Evolutionary conservation across 2,329 filamentous ascomycete genomes (phyloP), one percentile per base, ranked within the genome.

Genomic region (Thelonectria olida): DNA sequence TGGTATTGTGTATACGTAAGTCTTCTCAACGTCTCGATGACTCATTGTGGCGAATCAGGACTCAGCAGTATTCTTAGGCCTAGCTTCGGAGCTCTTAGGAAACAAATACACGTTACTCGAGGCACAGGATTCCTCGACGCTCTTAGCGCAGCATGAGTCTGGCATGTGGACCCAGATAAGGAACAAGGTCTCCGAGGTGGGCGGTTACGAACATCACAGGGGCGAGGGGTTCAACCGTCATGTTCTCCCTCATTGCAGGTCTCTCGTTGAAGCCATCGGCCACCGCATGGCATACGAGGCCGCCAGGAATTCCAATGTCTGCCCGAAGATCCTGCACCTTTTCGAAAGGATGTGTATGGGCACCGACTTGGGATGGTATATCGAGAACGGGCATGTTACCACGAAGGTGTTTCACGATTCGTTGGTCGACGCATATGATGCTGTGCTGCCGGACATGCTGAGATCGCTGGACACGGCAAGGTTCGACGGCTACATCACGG

Each of bases 1-100:
- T 61, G 22, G 58, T 61, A 7, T 34, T 51, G n/a, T 61, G 53
- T 23, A 57, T 61, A 36, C 45, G 58, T 61, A 27, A n/a, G 52
- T 56, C n/a, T n/a, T 36, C 15, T 31, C 25, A 36, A 10, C 4
- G 12, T 7, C 12, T 31, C 28, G 7, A 31, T 31, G 7, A 31
- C 12, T 31, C 28, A 12, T 31, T 31, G 7, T 31, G 28, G 28
- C 7, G 28, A 31, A 31, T 20, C n/a, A 27, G 34, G 13, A 28
- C 48, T 39, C 17, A 38, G 13, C 23, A 52, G 15, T 39, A 28
- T 13, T 25, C 36, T 7, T 41, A 28, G 27, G 38, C 17, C 23
- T 61, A 44, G 23, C 17, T 17, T 12, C 47, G 45, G n/a, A 28
- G 42, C 27, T 39, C 44, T 28, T 41, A 44, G 27, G 28, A 25